Conservation (phyloP, 2,329 filamentous ascomycete genomes). For the Dactylellina leptospora region DNA sequence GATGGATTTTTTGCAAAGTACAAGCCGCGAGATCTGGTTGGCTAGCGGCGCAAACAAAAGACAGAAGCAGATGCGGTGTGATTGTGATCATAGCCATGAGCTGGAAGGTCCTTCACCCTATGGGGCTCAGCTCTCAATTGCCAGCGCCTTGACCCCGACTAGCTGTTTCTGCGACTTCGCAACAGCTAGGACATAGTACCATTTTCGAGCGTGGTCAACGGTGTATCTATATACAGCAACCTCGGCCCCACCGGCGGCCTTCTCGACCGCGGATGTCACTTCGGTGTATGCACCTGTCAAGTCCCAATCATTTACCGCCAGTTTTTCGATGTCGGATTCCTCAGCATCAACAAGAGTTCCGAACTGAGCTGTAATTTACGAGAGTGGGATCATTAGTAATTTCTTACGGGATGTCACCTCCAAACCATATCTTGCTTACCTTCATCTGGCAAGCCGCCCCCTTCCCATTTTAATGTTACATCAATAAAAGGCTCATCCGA, state of each 20-base stretch:
- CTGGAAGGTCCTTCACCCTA: background rate
- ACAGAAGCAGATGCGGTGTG: slow-evolving; percentile 11
- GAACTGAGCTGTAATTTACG: slow-evolving; percentile 69
- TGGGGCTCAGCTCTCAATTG: slow-evolving; percentile 72
- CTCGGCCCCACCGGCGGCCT: slow-evolving; percentile 43
- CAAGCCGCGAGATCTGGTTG: slow-evolving; percentile 35
- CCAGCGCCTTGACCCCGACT: slow-evolving; percentile 80
- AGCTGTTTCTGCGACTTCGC: slow-evolving; percentile 69
- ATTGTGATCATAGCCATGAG: slow-evolving; percentile 17
- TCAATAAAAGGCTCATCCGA: slow-evolving; percentile 73
- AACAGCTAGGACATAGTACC: slow-evolving; percentile 81
- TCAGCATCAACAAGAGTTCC: slow-evolving; percentile 70
- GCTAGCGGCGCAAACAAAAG: background rate
- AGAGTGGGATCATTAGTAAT: slow-evolving; percentile 24
- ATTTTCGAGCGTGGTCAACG: slow-evolving; percentile 60
- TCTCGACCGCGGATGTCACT: slow-evolving; percentile 69
- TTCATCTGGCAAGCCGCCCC: slow-evolving; percentile 53
- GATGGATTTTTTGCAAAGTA: slow-evolving; percentile 36
- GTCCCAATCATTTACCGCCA: slow-evolving; percentile 78
- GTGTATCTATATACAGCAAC: slow-evolving; percentile 48
- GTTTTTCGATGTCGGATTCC: slow-evolving; percentile 70
- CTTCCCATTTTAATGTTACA: slow-evolving; percentile 50
- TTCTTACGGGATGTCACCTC: slow-evolving; percentile 12
- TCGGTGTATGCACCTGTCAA: slow-evolving; percentile 73
- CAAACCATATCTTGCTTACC: slow-evolving; percentile 39